Base-by-base conservation (phyloP, 2,329 filamentous ascomycete genomes). In the Paracamarosporium sp. region DNA sequence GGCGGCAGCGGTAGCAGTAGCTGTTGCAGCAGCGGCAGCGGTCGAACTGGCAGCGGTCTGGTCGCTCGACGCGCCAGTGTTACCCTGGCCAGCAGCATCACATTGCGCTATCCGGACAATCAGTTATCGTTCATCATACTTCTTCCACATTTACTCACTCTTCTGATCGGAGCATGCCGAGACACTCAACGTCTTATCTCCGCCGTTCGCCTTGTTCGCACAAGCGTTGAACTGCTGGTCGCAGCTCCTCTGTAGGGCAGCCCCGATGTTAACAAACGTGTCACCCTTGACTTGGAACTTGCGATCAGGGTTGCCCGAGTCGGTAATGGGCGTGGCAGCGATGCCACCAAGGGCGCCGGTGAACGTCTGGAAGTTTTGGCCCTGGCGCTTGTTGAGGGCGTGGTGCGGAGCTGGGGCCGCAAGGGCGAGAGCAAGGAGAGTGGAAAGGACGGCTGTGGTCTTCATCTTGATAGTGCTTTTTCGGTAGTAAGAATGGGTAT, bases 211-310 rank as follows among this genome's bases (percentile, higher is more conserved):
- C 24, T 81, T 82, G 60, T 86, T 76, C 13, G 83, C 78, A 67
- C 88, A 90, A 4, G 72, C 75, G 65, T 88, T 89, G 77, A 87
- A 84, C 76, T 89, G 86, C 57, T 88, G 82, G 58, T 86, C 82
- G 69, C 88, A 90, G 33, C 85, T 83, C 44, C 88, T 80, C 74
- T 88, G 82, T 40, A 83, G 75, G 25, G 88, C 88, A 7, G 82
- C 83, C 2, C 71, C 76, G 64, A 83, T 72, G 70, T 83, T 83
- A 35, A 82, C 82, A 69, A 90, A 89, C 7, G 69, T 72, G 45
- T 67, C 69, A 7, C 65, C 68, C 43, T 70, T 70, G 53, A 75
- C 72, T 12, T 56, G 46, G 46, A 74, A 75, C 1, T 71, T 71
- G 4, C 69, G 31, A 79, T 86, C 78, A 79, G 78, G 65, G 41